Evolutionary conservation across 495 filamentous ascomycete genomes (phyloP).

Genomic region (Parachaetomium inaequale): DNA sequence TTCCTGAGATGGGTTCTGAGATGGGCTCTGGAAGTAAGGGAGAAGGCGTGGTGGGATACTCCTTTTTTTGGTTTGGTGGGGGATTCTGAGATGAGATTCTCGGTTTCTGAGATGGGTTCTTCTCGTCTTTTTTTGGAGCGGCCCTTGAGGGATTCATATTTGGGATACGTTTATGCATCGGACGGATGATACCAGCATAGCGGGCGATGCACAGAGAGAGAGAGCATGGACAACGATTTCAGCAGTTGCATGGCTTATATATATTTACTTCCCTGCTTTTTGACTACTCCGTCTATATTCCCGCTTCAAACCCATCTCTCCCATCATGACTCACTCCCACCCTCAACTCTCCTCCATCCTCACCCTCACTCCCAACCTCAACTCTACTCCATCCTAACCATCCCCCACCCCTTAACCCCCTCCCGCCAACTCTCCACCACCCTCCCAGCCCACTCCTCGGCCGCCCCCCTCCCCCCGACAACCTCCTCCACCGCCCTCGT

Average conservation of each 20-base stretch:
- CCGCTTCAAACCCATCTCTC: background rate
- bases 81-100: background rate
- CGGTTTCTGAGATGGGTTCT: background rate
- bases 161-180: background rate
- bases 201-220: background rate
- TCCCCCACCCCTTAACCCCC: slow-evolving; percentile 41
- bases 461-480: slow-evolving; percentile 25
- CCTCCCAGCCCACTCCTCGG: slow-evolving; percentile 42
- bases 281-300: background rate
- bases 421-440: slow-evolving; percentile 45
- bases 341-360: background rate
- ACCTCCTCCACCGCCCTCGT: slow-evolving; percentile 24
- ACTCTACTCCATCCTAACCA: slow-evolving; percentile 32
- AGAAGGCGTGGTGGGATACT: too few species aligned
- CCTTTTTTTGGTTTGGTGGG: too few species aligned
- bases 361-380: background rate
- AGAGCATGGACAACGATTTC: background rate
- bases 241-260: background rate
- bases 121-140: background rate
- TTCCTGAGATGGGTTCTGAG: too few species aligned
- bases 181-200: background rate
- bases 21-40: too few species aligned
- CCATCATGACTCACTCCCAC: too few species aligned
- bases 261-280: background rate
- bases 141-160: too few species aligned